Evolutionary conservation across 345 rosid species (phyloP).

Genomic region (Erysimum cheiranthoides): DNA sequence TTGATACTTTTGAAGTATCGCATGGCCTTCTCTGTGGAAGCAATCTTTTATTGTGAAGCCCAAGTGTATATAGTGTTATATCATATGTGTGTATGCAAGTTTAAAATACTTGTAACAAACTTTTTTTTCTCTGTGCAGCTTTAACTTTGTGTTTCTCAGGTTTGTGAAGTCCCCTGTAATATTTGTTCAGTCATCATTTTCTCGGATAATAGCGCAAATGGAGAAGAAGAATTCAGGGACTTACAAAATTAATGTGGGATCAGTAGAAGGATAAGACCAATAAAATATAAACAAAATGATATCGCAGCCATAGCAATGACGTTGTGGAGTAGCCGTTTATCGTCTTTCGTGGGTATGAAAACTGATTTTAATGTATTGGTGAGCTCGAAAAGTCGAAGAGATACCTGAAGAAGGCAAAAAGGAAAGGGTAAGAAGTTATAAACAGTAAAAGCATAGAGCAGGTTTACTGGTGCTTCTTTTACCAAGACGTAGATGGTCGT

Average conservation of each 20-base stretch:
- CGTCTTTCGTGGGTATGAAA: slow-evolving; percentile 78
- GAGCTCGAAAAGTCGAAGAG: slow-evolving; percentile 72
- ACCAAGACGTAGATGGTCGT: slow-evolving; percentile 84
- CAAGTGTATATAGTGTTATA: too few species aligned
- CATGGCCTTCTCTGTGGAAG: too few species aligned
- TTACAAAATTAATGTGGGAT: slow-evolving; percentile 60
- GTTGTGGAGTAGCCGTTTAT: slow-evolving; percentile 63
- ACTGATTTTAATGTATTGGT: slow-evolving; percentile 71
- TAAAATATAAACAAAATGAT: slow-evolving; percentile 55
- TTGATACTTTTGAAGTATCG: too few species aligned
- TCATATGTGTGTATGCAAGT: too few species aligned
- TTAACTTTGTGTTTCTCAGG: slow-evolving; percentile 2
- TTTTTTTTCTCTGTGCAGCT: slow-evolving; percentile 1
- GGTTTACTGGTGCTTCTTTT: slow-evolving; percentile 28
- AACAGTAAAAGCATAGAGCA: background rate
- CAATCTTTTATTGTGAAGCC: too few species aligned
- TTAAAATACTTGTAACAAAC: too few species aligned
- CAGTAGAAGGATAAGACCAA: slow-evolving; percentile 69
- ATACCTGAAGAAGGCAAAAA: slow-evolving; percentile 55
- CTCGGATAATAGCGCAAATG: background rate
- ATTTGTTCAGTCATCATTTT: background rate
- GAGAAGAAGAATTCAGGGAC: background rate
- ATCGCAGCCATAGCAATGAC: slow-evolving; percentile 61
- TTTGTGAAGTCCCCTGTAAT: background rate
- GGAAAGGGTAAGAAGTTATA: background rate